These are phyloP conservation scores for Fusarium sororula DNA, from an alignment of 2,329 filamentous ascomycete species.

Conservation along the genomic window DNA sequence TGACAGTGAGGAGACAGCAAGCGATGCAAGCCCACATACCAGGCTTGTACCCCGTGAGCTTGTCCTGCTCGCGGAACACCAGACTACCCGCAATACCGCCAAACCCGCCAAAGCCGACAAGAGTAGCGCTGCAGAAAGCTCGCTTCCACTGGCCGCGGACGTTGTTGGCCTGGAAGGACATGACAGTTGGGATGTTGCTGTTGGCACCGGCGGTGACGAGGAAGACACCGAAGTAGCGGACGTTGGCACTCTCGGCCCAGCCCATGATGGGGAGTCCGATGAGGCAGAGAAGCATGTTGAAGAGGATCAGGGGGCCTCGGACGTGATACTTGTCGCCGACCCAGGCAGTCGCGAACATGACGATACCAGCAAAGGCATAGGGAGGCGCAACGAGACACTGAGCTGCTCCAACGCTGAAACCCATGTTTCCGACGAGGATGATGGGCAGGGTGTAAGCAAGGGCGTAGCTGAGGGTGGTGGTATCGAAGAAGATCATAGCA, in stretches of 20 bases:
- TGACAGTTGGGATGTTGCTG: conserved; percentile 76
- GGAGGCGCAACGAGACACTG: conserved; percentile 79
- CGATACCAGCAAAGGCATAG: conserved; percentile 70
- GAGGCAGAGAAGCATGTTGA: conserved; percentile 72
- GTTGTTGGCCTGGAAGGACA: conserved; percentile 89
- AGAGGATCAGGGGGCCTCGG: conserved; percentile 71
- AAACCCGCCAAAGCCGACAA: conserved; percentile 80
- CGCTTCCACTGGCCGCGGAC: conserved; percentile 90
- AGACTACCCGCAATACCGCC: conserved; percentile 80
- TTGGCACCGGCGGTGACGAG: conserved; percentile 80
- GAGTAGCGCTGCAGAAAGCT: conserved; percentile 78
- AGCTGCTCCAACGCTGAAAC: conserved; percentile 68
- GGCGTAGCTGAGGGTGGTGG: conserved; percentile 77
- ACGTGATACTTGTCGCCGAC: conserved; percentile 72
- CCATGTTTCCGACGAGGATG: conserved; percentile 71
- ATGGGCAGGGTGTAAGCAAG: conserved; percentile 83
- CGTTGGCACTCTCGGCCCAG: conserved; percentile 63
- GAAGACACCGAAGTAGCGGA: conserved; percentile 80
- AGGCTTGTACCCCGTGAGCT: conserved; percentile 60
- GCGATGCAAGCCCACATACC: conserved; percentile 66
- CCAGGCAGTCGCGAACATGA: conserved; percentile 69
- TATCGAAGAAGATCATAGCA: conserved; percentile 68
- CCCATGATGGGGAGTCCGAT: conserved; percentile 79
- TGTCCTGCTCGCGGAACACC: conserved; percentile 72
- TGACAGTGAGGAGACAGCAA: conserved; percentile 55